Evolutionary conservation across 2,329 filamentous ascomycete genomes (phyloP).

Genomic region (Huntiella bhutanensis): DNA sequence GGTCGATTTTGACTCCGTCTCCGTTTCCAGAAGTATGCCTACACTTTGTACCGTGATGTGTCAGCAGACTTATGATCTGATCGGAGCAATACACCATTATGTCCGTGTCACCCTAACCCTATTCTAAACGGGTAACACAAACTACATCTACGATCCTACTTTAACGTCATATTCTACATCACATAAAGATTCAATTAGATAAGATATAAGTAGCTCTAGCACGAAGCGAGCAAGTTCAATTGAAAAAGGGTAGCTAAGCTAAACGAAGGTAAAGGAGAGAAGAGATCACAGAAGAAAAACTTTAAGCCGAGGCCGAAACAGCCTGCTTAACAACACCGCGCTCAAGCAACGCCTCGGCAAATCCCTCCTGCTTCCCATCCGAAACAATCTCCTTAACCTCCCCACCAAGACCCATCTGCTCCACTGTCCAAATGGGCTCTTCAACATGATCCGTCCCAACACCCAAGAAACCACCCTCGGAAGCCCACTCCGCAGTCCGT

Average conservation of each 20-base stretch:
- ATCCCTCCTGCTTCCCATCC: constrained; percentile 12
- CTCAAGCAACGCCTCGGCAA: too few relatives aligned
- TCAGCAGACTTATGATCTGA: too few relatives aligned
- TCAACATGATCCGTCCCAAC: constrained; percentile 55
- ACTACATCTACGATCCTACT: too few relatives aligned
- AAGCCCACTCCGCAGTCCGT: constrained; percentile 81
- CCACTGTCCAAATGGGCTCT: constrained; percentile 76
- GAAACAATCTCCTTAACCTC: constrained; percentile 41
- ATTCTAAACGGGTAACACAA: too few relatives aligned
- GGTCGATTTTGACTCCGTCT: too few relatives aligned
- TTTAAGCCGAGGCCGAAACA: neutral
- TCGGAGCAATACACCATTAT: too few relatives aligned
- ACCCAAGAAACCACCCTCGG: constrained; percentile 81
- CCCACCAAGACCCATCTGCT: constrained; percentile 62
- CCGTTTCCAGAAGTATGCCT: too few relatives aligned
- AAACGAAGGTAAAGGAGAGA: neutral
- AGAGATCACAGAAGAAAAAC: neutral
- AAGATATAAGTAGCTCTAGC: neutral
- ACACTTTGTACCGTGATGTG: too few relatives aligned
- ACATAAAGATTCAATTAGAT: neutral
- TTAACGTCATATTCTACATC: neutral
- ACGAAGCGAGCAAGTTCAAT: neutral
- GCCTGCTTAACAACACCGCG: constrained; percentile 4
- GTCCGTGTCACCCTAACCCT: too few relatives aligned
- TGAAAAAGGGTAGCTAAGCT: neutral